Base-by-base conservation (phyloP, 208 protist genomes). In the Zelonia costaricensis region DNA sequence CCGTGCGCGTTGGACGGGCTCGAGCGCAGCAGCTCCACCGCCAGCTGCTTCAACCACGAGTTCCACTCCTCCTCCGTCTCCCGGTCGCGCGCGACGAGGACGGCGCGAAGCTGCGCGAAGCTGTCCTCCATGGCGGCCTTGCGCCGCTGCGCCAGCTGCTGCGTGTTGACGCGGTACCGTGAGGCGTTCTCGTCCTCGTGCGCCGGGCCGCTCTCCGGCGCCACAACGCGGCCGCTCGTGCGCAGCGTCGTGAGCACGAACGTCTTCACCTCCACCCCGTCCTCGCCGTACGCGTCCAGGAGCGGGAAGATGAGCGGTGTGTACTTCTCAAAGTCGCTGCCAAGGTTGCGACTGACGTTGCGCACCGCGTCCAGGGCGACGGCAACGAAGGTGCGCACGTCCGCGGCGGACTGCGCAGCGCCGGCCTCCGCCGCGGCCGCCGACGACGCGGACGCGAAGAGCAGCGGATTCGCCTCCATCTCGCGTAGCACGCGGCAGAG, bases 41-140 rank as follows among this genome's bases (percentile, higher is more conserved):
- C 77, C 67, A 96, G 70, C 65, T 88, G 76, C 54, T 79, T 77
- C 35, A 96, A 55, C 91, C 91, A 96, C 30, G 70, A 51, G 49
- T 82, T 91, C 87, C 87, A 93, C 55, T 91, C 86, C 62, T 93
- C 87, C 60, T 92, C 85, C 27, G 76, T 88, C 42, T 80, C 74
- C 16, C 74, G 62, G 22, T 88, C 85, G 12, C 78, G 70, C n/a
- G 78, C 77, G 18, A 65, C 62, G 3, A 94, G 62, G 9, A 86
- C 45, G 39, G 74, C 69, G 46, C 76, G 80, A 20, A 95, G 71
- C 35, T 72, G 69, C 4, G 64, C 69, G 72, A 91, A 91, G 20
- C 61, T 64, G 49, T 94, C 83, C 40, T 74, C 76, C 57, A 65
- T 23, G 36, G 57, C 69, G 33, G 57, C 47, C 59, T 63, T 56